phyloP scores from a whole-genome alignment of 345 rosid genomes.

The Gossypium stocksii region DNA sequence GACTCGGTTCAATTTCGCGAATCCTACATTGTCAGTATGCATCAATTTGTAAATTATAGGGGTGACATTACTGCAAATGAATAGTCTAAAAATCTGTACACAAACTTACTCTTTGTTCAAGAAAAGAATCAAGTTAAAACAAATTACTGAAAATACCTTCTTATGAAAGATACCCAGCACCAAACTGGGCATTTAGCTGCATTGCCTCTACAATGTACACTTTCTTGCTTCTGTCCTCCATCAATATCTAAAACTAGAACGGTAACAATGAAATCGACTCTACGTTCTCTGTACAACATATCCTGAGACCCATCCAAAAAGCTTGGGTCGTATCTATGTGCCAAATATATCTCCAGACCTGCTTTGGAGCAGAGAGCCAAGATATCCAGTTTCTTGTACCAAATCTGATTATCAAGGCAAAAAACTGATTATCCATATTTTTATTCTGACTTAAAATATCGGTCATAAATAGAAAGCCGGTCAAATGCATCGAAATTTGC shows the following conservation, averaged over 20 bases:
- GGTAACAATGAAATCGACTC: constrained; percentile 18
- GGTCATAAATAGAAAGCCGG: constrained; percentile 63
- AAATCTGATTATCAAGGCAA: neutral
- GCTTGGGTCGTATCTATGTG: constrained; percentile 20
- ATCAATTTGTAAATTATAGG: neutral
- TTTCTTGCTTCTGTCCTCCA: neutral
- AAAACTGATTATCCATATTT: neutral
- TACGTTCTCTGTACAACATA: constrained; percentile 26
- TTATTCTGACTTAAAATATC: constrained; percentile 65
- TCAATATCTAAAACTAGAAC: neutral
- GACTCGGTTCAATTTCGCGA: neutral
- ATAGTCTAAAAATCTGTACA: neutral
- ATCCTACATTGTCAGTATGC: neutral
- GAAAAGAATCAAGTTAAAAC: constrained; percentile 6
- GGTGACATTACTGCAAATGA: neutral
- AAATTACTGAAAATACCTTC: neutral
- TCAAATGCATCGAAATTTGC: constrained; percentile 92
- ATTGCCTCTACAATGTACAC: constrained; percentile 3
- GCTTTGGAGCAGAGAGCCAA: neutral
- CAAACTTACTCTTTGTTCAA: neutral
- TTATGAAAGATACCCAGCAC: constrained; percentile 4
- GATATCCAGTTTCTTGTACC: neutral
- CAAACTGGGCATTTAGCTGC: neutral
- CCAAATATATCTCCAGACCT: neutral
- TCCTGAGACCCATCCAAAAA: constrained; percentile 21